Percentiles rank a stretch among this genome's conserved stretches.
phyloP scores from a whole-genome alignment of 2,329 filamentous ascomycete species.

The Clonostachys rhizophaga region DNA sequence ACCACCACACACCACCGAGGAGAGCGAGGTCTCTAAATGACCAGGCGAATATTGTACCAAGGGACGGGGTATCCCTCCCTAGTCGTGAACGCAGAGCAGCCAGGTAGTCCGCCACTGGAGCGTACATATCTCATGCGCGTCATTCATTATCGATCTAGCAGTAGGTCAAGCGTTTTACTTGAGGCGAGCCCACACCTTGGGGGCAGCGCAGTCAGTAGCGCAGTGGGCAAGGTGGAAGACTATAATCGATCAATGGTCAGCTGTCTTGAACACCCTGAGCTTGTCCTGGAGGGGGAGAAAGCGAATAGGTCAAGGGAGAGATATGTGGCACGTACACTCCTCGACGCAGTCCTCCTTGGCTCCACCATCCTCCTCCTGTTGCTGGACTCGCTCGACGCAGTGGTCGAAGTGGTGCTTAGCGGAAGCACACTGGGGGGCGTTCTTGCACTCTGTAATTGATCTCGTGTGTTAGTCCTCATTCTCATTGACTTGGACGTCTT shows the following conservation, averaged over 20 bases:
- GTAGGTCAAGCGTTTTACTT: conserved; percentile 62
- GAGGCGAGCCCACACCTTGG: conserved; percentile 89
- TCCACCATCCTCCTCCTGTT: conserved; percentile 63
- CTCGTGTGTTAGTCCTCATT: neutral
- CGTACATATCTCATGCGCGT: neutral
- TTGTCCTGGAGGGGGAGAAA: neutral
- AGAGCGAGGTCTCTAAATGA: neutral
- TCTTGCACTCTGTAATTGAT: conserved; percentile 71
- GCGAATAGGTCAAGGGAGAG: neutral
- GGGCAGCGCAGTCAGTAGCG: conserved; percentile 85
- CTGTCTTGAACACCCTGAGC: neutral
- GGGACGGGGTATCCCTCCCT: too few relatives aligned
- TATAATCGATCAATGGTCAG: conserved; percentile 26
- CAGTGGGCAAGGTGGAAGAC: conserved; percentile 99
- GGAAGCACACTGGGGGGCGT: conserved; percentile 78
- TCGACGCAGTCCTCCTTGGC: conserved; percentile 95
- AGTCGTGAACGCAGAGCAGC: too few relatives aligned
- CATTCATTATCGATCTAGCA: neutral
- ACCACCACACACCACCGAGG: neutral
- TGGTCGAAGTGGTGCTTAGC: conserved; percentile 98
- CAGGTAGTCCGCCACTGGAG: too few relatives aligned
- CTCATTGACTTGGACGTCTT: neutral
- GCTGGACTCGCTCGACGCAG: conserved; percentile 84
- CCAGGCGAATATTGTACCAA: neutral
- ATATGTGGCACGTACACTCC: conserved; percentile 76